Base-by-base conservation (phyloP, 768 basidiomycete species). In the Podaxis sp. region DNA sequence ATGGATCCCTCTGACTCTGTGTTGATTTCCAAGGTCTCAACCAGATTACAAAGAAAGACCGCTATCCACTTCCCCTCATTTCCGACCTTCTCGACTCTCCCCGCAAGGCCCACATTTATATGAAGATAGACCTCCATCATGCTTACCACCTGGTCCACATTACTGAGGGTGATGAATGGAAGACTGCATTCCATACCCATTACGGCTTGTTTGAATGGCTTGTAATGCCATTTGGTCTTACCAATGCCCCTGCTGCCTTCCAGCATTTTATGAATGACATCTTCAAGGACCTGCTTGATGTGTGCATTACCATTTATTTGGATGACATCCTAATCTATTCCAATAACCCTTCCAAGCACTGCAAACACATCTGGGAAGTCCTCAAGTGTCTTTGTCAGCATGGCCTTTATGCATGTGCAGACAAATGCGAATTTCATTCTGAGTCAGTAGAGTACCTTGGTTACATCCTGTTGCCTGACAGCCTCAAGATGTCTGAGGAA, bases 251-350 rank as follows among this genome's bases (percentile, higher is more conserved):
- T 4, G 71, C 79, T 0, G 63, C 71, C 1, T 82, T 79, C 64
- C 80, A 82, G 64, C 58, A 64, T 16, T 75, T 79, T 57, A 79
- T 82, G 60, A 70, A 78, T 27, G 73, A 76, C 55, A 72, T 23
- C 23, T 23, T 72, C 10, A 66, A 67, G 10, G 73, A 79, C 37
- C 60, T 73, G 6, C 61, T 82, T 35, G 77, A 75, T 48, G 60
- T 75, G 25, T 68, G 68, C 54, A 72, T 71, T 60, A 69, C 80
- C 25, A 73, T 82, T 42, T 82, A 80, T 65, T 57, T 25, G 25
- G 2, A 25, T 25, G 25, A 25, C 25, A 25, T 25, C 25, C 25
- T 25, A 25, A 25, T 25, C 80, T 47, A 3, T 25, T 25, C 25
- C 25, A 25, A 25, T 25, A 3, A 25, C 25, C 2, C 3, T 25